Evolutionary conservation across 75 land plant genomes (phyloP).

Genomic region (Selaginella tamariscina): DNA sequence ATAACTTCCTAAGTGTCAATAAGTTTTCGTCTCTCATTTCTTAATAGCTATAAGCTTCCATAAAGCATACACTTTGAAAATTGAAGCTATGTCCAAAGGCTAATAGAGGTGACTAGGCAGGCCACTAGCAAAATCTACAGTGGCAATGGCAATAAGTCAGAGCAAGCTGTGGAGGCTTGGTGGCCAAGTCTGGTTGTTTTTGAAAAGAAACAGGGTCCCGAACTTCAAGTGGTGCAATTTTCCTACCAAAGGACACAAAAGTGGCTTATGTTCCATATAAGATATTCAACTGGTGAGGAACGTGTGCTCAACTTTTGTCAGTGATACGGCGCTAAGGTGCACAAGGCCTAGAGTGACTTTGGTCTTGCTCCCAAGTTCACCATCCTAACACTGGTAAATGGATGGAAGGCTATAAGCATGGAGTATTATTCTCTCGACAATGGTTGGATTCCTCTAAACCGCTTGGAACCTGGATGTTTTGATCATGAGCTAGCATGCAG

Average conservation of each 20-base stretch:
- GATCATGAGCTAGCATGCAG: neutral
- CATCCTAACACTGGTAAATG: neutral
- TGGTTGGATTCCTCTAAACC: neutral
- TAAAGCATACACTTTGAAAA: no score
- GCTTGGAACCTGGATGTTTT: neutral
- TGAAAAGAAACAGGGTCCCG: neutral
- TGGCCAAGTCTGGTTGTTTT: neutral
- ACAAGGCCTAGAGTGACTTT: neutral
- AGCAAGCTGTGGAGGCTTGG: neutral
- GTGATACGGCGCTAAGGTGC: neutral
- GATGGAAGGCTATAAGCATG: slow-evolving; percentile 1
- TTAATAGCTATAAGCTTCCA: no score
- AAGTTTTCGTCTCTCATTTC: no score
- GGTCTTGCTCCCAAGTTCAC: neutral
- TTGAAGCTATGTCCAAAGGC: no score
- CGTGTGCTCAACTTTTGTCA: neutral
- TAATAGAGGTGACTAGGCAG: no score
- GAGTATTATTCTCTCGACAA: neutral
- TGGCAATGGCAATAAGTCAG: neutral
- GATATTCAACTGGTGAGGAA: neutral
- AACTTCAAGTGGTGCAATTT: neutral
- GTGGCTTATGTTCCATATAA: neutral
- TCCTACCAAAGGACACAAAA: neutral
- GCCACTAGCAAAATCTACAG: neutral
- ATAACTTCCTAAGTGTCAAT: no score